A percentile compares a stretch with the other conserved stretches of the same genome.
Conservation (phyloP, 306 rosid species). For the Acacia confusa region DNA sequence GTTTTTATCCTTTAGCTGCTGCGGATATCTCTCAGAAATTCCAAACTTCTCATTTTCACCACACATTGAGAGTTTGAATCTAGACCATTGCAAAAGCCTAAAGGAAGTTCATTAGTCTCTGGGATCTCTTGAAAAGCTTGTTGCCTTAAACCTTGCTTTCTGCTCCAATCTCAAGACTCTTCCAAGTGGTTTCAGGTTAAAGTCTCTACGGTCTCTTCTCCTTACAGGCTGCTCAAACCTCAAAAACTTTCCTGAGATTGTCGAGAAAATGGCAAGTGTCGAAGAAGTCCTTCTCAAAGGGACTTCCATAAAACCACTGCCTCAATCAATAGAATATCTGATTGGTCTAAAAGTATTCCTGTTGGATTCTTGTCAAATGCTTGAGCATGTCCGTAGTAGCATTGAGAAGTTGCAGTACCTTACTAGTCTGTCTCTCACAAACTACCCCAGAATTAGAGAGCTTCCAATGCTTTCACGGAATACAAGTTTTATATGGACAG, state of each 20-base stretch:
- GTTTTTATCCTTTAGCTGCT: background rate
- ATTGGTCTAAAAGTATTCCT: background rate
- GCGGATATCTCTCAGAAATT: slow-evolving; percentile 10
- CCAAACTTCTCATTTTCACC: slow-evolving; percentile 12
- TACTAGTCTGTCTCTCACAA: background rate
- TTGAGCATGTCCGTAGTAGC: slow-evolving; percentile 21
- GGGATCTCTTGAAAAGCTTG: slow-evolving; percentile 24
- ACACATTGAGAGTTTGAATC: slow-evolving; percentile 5
- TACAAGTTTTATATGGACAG: background rate
- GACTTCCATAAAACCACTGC: slow-evolving; percentile 18
- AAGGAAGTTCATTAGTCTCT: slow-evolving; percentile 9
- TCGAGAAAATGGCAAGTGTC: slow-evolving; percentile 4
- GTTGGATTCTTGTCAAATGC: slow-evolving; percentile 14
- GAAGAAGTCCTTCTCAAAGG: slow-evolving; percentile 18
- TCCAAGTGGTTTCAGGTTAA: background rate
- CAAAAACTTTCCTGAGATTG: background rate
- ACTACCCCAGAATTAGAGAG: background rate
- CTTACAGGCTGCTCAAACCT: slow-evolving; percentile 23
- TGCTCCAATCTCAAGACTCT: slow-evolving; percentile 21
- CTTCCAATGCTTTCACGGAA: slow-evolving; percentile 13
- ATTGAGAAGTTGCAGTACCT: slow-evolving; percentile 22
- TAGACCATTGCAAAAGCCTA: slow-evolving; percentile 20
- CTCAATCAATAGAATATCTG: background rate
- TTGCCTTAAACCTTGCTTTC: background rate
- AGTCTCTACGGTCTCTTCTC: slow-evolving; percentile 1